Conservation (phyloP, 1,284 basidiomycete genomes). For the Rhizoctonia solani region DNA sequence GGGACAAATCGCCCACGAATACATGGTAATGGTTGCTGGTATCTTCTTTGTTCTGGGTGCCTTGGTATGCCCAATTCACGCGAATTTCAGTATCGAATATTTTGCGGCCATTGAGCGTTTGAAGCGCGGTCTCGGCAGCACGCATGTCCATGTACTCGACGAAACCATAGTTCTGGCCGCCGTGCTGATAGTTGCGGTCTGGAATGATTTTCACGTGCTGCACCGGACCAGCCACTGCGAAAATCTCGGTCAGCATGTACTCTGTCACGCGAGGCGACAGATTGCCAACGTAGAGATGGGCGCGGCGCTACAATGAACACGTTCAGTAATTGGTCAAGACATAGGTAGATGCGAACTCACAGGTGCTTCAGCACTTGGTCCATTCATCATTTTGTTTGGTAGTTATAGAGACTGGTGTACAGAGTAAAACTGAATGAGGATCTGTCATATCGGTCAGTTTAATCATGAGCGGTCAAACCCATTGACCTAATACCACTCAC, state of each 20-base stretch:
- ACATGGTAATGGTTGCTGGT: constrained; percentile 95
- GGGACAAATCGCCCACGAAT: constrained; percentile 96
- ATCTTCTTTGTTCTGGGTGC: constrained; percentile 94
- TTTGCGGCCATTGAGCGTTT: constrained; percentile 96
- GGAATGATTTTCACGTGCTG: constrained; percentile 99
- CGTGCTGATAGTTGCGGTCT: constrained; percentile 96
- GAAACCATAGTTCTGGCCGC: constrained; percentile 97
- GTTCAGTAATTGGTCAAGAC: constrained; percentile 38
- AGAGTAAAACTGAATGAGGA: constrained; percentile 32
- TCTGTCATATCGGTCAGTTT: constrained; percentile 12
- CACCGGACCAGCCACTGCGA: constrained; percentile 92
- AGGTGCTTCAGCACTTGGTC: constrained; percentile 66
- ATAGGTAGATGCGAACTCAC: constrained; percentile 50
- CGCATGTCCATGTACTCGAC: constrained; percentile 98
- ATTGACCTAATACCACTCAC: constrained; percentile 25
- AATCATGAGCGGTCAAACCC: constrained; percentile 28
- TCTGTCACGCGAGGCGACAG: constrained; percentile 90
- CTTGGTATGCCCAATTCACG: constrained; percentile 98
- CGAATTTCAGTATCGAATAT: constrained; percentile 97
- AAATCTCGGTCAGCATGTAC: constrained; percentile 95
- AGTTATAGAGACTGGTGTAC: constrained; percentile 32
- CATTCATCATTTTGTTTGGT: constrained; percentile 28
- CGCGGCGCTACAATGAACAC: constrained; percentile 50
- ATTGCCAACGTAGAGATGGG: constrained; percentile 97
- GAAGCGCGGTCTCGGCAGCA: constrained; percentile 93